phyloP scores from a whole-genome alignment of 2,329 filamentous ascomycete genomes.

The Mariannaea sp. region DNA sequence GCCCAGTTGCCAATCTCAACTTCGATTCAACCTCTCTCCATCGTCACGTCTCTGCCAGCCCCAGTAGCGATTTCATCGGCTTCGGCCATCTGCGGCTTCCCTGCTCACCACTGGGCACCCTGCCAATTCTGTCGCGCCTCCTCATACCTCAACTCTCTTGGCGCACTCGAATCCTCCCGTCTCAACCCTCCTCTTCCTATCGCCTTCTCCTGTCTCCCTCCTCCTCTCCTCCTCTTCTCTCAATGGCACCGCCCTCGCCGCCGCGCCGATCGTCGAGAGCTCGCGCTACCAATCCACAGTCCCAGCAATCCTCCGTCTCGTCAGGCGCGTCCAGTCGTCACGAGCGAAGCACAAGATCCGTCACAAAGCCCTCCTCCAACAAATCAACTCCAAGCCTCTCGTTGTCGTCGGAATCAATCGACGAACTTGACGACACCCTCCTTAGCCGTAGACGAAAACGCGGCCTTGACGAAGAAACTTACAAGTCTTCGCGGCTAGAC shows the following conservation, averaged over 20 bases:
- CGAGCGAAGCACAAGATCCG: slow-evolving; percentile 74
- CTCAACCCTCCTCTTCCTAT: slow-evolving; percentile 13
- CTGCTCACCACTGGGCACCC: slow-evolving; percentile 21
- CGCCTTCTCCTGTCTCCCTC: slow-evolving; percentile 18
- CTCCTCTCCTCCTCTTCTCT: slow-evolving; percentile 37
- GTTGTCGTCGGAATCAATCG: slow-evolving; percentile 70
- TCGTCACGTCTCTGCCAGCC: slow-evolving; percentile 28
- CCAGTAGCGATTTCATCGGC: slow-evolving; percentile 32
- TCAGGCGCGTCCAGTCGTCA: slow-evolving; percentile 77
- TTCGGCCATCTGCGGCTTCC: slow-evolving; percentile 21
- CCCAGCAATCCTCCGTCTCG: slow-evolving; percentile 79
- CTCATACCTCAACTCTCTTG: slow-evolving; percentile 11
- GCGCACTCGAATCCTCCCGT: slow-evolving; percentile 3
- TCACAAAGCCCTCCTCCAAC: slow-evolving; percentile 73
- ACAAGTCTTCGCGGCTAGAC: slow-evolving; percentile 51
- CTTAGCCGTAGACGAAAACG: slow-evolving; percentile 82
- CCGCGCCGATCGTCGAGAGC: slow-evolving; percentile 91
- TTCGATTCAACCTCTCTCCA: slow-evolving; percentile 30
- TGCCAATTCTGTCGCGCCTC: slow-evolving; percentile 29
- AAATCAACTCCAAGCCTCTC: slow-evolving; percentile 78
- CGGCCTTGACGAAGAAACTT: slow-evolving; percentile 66
- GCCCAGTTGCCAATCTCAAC: slow-evolving; percentile 35
- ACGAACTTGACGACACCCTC: slow-evolving; percentile 71
- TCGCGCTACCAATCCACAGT: slow-evolving; percentile 75
- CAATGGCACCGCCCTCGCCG: slow-evolving; percentile 69